Base-by-base conservation (phyloP, 345 rosid species). In the Barbarea vulgaris region DNA sequence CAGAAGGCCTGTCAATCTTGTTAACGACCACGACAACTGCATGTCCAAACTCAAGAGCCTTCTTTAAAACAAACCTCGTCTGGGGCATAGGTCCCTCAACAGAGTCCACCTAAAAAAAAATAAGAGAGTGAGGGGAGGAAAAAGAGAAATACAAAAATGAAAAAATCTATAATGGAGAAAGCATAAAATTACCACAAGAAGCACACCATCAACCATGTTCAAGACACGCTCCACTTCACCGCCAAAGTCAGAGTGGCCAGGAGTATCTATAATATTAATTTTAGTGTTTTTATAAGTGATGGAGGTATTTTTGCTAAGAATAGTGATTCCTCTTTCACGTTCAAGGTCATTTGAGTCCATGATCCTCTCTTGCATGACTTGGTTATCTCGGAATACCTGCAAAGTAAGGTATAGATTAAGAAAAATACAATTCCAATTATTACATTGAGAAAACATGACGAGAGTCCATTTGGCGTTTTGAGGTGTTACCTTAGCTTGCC, bases 21-120 rank as follows among this genome's bases (percentile, higher is more conserved):
- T 95, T 95, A 52, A 95, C 97, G 48, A 91, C 99, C 46, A 95
- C 99, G 34, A 94, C 96, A 73, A 95, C 97, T 7, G 96, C 91
- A 81, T 80, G 97, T 37, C 99, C 97, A 79, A 91, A 95, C 73
- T 91, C 97, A 64, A 95, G 86, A 54, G 99, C 99, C 87, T 95
- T 95, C 87, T 95, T 95, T 73, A 91, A 74, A 67, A 95, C 97
- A 82, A 91, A 94, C 84, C 96, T 84, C 62, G 99, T 95, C 77
- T 91, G 99, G 0, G 99, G 99, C 99, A 91, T 95, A 47, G 99
- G 99, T 70, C 99, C 97, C 83, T 95, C 99, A 64, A 91, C 99
- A 77, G 99, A 95, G 83, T 95, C 99, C 59, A 95, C 92, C 98
- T 94, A 1, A 44, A 15, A 1, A 44, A 15, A 44, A 6, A 17